Evolutionary conservation across 768 basidiomycete genomes (phyloP), one percentile per base, ranked within the genome.

Genomic region (Pleurotus platypus): DNA sequence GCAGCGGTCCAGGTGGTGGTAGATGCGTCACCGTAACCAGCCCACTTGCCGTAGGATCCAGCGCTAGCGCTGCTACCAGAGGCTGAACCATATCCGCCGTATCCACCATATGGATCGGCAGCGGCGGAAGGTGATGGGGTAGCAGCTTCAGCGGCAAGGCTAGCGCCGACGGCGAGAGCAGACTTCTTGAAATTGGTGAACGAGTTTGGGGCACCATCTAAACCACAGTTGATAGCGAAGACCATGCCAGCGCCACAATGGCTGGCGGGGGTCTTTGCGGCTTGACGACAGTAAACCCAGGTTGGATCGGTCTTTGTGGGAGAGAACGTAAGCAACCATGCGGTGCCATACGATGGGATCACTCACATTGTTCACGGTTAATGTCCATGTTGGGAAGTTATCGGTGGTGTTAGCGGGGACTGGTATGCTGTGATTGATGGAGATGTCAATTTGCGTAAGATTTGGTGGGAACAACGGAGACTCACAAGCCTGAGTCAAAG

Each of bases 191-290:
- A 85, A 63, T 79, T 79, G 46, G 72, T 70, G 73, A 86, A 86
- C 5, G 84, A 85, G 70, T 85, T 85, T 49, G 79, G 66, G 43
- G 74, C 59, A 57, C 78, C 83, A 61, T 80, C 80, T 2, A 70
- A 62, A 38, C 81, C 81, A 67, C 82, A 83, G 70, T 87, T 86
- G 65, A 86, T 77, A 16, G 83, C 78, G 64, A 86, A 85, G 43
- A 87, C 83, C 84, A 87, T 86, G 62, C 84, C 85, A 58, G 70
- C 62, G 55, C 83, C 83, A 61, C 86, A 86, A 67, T 87, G 85
- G 57, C 75, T 78, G 37, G 67, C 72, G 4, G 83, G 71, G 2
- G 78, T 81, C 40, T 75, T 71, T 43, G 70, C 75, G 51, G 71
- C 79, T 61, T 86, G 85, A 43, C 68, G 69, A 65, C 85, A 86